Conservation (phyloP, 129 eudicot genomes). For the Rutidosis leptorrhynchoides region DNA sequence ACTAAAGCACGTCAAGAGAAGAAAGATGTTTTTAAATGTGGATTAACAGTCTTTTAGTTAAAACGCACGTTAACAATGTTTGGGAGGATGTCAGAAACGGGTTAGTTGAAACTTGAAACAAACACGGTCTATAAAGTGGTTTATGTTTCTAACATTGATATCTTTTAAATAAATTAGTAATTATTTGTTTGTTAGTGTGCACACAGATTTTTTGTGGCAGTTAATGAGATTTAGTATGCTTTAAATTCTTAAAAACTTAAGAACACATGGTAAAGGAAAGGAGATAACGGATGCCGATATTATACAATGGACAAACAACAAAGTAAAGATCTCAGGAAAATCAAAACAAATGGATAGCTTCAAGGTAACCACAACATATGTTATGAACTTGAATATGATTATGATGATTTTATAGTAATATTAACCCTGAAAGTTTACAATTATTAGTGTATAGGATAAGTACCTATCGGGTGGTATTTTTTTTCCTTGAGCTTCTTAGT, state of each 20-base stretch:
- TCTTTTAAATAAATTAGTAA: constrained; percentile 8
- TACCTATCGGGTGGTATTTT: no score
- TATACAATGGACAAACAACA: no score
- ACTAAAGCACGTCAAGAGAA: constrained; percentile 66
- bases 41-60: constrained; percentile 77
- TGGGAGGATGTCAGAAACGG: constrained; percentile 76
- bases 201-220: constrained; percentile 88
- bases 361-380: no score
- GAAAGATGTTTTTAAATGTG: constrained; percentile 75
- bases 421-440: constrained; percentile 19
- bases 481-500: no score
- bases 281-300: no score
- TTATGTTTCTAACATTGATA: constrained; percentile 17
- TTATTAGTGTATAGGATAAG: no score
- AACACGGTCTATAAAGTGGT: not conserved
- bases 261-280: constrained; percentile 76
- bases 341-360: no score
- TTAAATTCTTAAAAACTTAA: constrained; percentile 70
- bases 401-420: no score
- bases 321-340: no score
- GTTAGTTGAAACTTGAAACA: constrained; percentile 31
- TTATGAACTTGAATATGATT: no score
- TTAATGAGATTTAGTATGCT: constrained; percentile 82
- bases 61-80: constrained; percentile 59
- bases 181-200: constrained; percentile 15